These are phyloP conservation scores for Sarcocystis neurona DNA, from an alignment of 169 alveolate species.

Conservation along the genomic window DNA sequence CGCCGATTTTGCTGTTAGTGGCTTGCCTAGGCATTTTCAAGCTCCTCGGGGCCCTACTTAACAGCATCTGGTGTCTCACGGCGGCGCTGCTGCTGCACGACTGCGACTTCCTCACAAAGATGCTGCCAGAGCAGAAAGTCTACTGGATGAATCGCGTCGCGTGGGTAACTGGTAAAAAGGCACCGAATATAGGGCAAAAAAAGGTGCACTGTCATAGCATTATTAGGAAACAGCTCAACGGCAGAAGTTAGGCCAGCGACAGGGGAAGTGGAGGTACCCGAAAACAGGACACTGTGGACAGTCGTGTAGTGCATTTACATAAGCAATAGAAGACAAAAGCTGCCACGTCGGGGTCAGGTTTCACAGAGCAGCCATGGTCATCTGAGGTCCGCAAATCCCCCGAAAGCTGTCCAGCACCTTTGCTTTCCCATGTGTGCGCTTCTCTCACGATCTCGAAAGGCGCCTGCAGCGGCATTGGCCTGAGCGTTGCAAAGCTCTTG, in stretches of 20 bases:
- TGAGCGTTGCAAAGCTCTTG: slow-evolving; percentile 21
- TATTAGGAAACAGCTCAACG: too few species aligned
- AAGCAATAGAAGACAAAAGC: too few species aligned
- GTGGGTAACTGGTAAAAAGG: neutral
- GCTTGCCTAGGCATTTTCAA: slow-evolving; percentile 23
- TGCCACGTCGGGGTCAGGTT: too few species aligned
- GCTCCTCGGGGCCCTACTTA: neutral
- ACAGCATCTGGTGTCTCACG: slow-evolving; percentile 5
- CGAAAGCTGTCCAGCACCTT: neutral
- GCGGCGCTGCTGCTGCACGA: slow-evolving; percentile 26
- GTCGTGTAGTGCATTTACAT: too few species aligned
- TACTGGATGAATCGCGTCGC: slow-evolving; percentile 20
- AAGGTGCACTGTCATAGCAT: too few species aligned
- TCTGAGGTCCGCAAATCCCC: neutral
- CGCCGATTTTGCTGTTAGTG: slow-evolving; percentile 17
- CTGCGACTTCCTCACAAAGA: slow-evolving; percentile 15
- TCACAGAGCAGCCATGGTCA: too few species aligned
- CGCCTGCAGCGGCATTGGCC: slow-evolving; percentile 41
- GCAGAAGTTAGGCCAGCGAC: too few species aligned
- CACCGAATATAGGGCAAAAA: too few species aligned
- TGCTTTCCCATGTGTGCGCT: neutral
- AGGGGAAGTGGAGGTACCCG: too few species aligned
- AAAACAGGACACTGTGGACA: too few species aligned
- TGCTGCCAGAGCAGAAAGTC: slow-evolving; percentile 22
- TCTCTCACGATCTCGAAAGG: too few species aligned